phyloP scores from a whole-genome alignment of 768 basidiomycete species.

The Tylopilus sp. region DNA sequence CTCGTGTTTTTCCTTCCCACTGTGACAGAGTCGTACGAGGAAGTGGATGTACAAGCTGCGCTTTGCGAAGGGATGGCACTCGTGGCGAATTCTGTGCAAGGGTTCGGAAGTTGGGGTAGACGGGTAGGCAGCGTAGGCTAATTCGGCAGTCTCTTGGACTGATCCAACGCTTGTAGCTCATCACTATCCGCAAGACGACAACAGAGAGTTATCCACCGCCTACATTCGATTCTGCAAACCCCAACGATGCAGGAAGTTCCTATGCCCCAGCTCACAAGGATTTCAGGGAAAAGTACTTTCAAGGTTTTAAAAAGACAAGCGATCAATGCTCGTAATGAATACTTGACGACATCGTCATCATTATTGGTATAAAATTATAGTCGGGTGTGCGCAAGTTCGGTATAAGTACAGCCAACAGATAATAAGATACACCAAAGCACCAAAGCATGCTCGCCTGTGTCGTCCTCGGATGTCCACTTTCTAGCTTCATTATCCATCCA shows the following conservation, averaged over 20 bases:
- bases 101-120: slow-evolving; percentile 94
- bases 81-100: slow-evolving; percentile 84
- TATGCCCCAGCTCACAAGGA: slow-evolving; percentile 83
- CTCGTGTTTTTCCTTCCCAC: slow-evolving; percentile 96
- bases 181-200: slow-evolving; percentile 80
- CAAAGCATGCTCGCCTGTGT: too few relatives aligned
- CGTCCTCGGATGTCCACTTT: too few relatives aligned
- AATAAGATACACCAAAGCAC: too few relatives aligned
- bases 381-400: too few relatives aligned
- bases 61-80: slow-evolving; percentile 87
- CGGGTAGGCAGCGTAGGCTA: slow-evolving; percentile 50
- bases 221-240: slow-evolving; percentile 40
- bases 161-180: slow-evolving; percentile 53
- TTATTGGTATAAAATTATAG: too few relatives aligned
- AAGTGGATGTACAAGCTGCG: slow-evolving; percentile 76
- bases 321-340: too few relatives aligned
- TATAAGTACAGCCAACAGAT: too few relatives aligned
- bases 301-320: slow-evolving; percentile 60
- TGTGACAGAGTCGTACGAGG: slow-evolving; percentile 86
- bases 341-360: too few relatives aligned
- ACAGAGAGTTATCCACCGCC: slow-evolving; percentile 47
- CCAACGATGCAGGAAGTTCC: slow-evolving; percentile 8
- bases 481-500: too few relatives aligned
- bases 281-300: slow-evolving; percentile 86
- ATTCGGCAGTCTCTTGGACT: not conserved